Percentiles rank a stretch among this genome's conserved stretches.
Conservation (phyloP, 139 green algal species). For the Coelastrella sp. region DNA sequence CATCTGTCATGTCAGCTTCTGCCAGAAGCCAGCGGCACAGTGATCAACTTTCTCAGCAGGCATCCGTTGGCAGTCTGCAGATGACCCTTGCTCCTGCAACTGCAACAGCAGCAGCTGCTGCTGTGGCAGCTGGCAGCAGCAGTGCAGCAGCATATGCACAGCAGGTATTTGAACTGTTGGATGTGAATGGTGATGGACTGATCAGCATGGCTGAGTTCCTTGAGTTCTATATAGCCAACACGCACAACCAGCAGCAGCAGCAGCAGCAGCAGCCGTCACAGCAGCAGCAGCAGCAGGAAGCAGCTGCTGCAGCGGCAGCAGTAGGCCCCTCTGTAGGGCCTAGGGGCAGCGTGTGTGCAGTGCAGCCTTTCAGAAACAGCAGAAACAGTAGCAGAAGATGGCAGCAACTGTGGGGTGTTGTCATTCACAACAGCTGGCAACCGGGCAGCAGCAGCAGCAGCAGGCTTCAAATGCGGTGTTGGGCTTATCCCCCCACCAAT, state of each 20-base stretch:
- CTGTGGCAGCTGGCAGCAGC: not conserved
- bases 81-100: not conserved
- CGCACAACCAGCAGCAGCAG: conserved; percentile 8
- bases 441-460: conserved; percentile 1
- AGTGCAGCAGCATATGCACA: conserved; percentile 28
- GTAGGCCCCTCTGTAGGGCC: not conserved
- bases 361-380: not conserved
- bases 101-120: conserved; percentile 12
- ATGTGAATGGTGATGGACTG: conserved; percentile 42
- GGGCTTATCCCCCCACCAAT: not conserved
- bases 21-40: not conserved
- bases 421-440: not conserved
- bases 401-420: not conserved
- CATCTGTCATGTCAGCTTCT: no score
- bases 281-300: not conserved
- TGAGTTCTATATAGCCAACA: conserved; percentile 45
- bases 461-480: not conserved
- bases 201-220: conserved; percentile 59
- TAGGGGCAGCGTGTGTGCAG: not conserved
- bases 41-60: not conserved
- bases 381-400: not conserved
- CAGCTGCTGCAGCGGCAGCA: conserved; percentile 4
- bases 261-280: not conserved
- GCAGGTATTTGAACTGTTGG: conserved; percentile 30
- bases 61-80: not conserved